A percentile compares a stretch with the other conserved stretches of the same genome.
Conservation (phyloP, 2,329 filamentous ascomycete species). For the Trichoderma afroharzianum region DNA sequence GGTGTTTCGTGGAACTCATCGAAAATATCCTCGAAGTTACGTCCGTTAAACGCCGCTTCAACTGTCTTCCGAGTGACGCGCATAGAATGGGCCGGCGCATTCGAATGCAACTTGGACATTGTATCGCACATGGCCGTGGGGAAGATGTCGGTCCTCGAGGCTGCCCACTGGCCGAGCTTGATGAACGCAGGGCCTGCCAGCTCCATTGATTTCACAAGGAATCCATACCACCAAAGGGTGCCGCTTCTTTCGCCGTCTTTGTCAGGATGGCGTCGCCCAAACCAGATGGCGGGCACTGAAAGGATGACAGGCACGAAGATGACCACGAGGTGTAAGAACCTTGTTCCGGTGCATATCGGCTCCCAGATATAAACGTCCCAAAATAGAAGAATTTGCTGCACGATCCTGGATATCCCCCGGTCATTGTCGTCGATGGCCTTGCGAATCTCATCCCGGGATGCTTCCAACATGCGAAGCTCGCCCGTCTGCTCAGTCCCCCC, state of each 20-base stretch:
- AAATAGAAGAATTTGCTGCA: conserved; percentile 60
- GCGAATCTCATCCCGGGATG: conserved; percentile 71
- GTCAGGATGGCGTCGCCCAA: conserved; percentile 62
- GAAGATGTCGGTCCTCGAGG: conserved; percentile 93
- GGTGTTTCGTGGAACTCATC: conserved; percentile 90
- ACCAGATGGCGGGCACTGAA: conserved; percentile 74
- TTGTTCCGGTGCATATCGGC: conserved; percentile 77
- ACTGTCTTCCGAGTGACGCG: conserved; percentile 75
- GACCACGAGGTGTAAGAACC: conserved; percentile 80
- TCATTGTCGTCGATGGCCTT: conserved; percentile 64
- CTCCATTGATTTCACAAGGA: conserved; percentile 87
- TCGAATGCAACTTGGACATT: conserved; percentile 93
- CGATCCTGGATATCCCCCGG: conserved; percentile 54
- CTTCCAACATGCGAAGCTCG: conserved; percentile 83
- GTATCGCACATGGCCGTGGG: conserved; percentile 85
- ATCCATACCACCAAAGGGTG: conserved; percentile 91
- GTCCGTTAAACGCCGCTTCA: conserved; percentile 73
- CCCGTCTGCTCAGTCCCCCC: conserved; percentile 56
- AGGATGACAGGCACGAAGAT: conserved; percentile 91
- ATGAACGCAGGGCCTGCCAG: conserved; percentile 93
- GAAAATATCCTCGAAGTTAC: conserved; percentile 85
- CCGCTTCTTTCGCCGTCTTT: conserved; percentile 73
- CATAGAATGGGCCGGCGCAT: conserved; percentile 88
- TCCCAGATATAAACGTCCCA: conserved; percentile 75
- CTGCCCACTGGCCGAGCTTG: conserved; percentile 98